phyloP scores from a whole-genome alignment of 225 moss, liverwort and hornwort genomes.

The Sphagnum tenellum region DNA sequence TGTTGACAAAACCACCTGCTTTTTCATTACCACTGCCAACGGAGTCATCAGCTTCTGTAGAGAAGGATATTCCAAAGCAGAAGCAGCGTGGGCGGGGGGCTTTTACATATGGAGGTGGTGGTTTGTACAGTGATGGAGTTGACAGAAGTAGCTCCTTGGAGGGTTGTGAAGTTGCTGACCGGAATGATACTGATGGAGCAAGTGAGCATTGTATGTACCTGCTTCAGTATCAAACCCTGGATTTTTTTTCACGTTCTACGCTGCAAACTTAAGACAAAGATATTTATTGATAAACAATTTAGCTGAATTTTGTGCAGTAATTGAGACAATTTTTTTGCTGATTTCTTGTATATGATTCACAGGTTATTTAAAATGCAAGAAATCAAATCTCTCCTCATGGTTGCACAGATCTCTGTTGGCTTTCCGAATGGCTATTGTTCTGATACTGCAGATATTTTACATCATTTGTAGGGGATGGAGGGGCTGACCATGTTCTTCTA shows the following conservation, averaged over 20 bases:
- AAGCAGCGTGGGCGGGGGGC: slow-evolving; percentile 87
- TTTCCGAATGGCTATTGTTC: not conserved
- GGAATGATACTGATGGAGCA: slow-evolving; percentile 15
- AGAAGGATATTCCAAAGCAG: slow-evolving; percentile 26
- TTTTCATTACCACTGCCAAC: slow-evolving; percentile 13
- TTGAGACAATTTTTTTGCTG: not conserved
- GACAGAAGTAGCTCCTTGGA: slow-evolving; percentile 13
- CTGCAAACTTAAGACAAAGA: no score
- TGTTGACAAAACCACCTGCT: slow-evolving; percentile 28
- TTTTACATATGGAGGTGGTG: slow-evolving; percentile 76
- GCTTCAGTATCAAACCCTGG: slow-evolving; percentile 64
- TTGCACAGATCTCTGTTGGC: not conserved
- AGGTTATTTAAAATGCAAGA: not conserved
- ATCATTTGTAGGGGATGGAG: slow-evolving; percentile 43
- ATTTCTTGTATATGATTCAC: not conserved
- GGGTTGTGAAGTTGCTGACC: slow-evolving; percentile 18
- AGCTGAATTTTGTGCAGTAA: no score
- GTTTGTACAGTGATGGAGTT: slow-evolving; percentile 68
- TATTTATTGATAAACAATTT: no score
- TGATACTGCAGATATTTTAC: not conserved
- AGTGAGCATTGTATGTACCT: slow-evolving; percentile 87
- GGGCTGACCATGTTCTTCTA: slow-evolving; percentile 72
- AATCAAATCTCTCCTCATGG: no score
- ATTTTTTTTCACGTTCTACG: no score
- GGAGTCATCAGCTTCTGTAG: not conserved